Base-by-base conservation (phyloP, 805 yeast genomes). In the Pichia gijzeniarum region DNA sequence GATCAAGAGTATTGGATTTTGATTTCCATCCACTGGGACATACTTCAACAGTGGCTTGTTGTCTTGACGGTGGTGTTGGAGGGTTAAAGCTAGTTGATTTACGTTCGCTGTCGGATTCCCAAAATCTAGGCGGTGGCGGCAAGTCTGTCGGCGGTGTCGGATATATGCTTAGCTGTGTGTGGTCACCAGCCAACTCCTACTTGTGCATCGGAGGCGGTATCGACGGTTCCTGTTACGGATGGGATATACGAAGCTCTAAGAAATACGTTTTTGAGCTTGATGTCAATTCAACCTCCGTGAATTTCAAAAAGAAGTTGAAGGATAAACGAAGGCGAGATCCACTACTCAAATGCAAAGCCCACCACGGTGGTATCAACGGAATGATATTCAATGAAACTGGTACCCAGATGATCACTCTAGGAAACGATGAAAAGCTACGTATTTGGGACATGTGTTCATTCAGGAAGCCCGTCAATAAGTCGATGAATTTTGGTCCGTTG, bases 201-300 rank as follows among this genome's bases (percentile, higher is more conserved):
- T 49, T 84, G 3, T 66, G 90, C 2, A 89, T 90, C 0, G 73
- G 88, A 4, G 96, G 95, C 1, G 89, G 91, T 18, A 73, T 77
- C 16, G 87, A 83, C 53, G 96, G 97, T 0, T 81, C 81, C 38
- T 80, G 85, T 8, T 73, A 85, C 43, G 59, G 90, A 0, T 90
- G 97, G 97, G 98, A 90, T 59, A 74, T 88, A 10, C 65, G 98
- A 39, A 66, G 84, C 40, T 76, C 86, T 20, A 69, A 71, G 16
- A 74, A 83, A 31, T 82, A 87, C 55, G 61, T 86, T 20, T 72
- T 80, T 37, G 71, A 79, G 14, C 62, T 87, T 47, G 90, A 87
- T 57, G 68, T 78, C 40, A 58, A 57, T 39, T 32, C 54, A 12
- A 57, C 63, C 1, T 41, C 50, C 38, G 55, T 51, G 4, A 57